Conservation (phyloP, 495 filamentous ascomycete genomes). For the Penicillium desertorum region DNA sequence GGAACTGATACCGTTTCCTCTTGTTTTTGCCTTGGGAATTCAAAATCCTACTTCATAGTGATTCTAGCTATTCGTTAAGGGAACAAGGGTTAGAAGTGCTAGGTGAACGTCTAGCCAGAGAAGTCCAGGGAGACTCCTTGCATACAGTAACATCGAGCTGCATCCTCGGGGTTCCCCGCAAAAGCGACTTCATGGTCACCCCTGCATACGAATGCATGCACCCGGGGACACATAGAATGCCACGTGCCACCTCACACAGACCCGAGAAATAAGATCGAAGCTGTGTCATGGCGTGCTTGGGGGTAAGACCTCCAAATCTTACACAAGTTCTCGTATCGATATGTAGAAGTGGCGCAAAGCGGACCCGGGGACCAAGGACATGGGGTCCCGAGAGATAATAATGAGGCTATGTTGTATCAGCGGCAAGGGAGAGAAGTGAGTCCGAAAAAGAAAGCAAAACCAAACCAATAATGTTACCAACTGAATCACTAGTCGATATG, state of each 20-base stretch:
- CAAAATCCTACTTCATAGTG: neutral
- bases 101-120: neutral
- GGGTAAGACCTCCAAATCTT: neutral
- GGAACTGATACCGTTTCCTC: neutral
- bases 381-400: constrained; percentile 1
- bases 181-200: neutral
- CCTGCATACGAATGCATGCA: constrained; percentile 4
- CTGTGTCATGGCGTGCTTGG: constrained; percentile 8
- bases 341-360: neutral
- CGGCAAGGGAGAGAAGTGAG: constrained; percentile 1
- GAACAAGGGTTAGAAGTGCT: too few species aligned
- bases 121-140: neutral
- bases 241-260: neutral
- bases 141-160: neutral
- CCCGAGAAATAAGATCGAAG: neutral
- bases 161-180: neutral
- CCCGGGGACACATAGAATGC: neutral
- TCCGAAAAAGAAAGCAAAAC: neutral
- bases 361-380: neutral
- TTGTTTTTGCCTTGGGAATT: neutral
- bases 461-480: neutral
- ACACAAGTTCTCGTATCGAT: neutral
- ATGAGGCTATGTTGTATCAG: neutral
- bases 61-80: neutral
- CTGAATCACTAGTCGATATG: neutral